Conservation (phyloP, 2,329 filamentous ascomycete genomes). For the Phoma herbarum region DNA sequence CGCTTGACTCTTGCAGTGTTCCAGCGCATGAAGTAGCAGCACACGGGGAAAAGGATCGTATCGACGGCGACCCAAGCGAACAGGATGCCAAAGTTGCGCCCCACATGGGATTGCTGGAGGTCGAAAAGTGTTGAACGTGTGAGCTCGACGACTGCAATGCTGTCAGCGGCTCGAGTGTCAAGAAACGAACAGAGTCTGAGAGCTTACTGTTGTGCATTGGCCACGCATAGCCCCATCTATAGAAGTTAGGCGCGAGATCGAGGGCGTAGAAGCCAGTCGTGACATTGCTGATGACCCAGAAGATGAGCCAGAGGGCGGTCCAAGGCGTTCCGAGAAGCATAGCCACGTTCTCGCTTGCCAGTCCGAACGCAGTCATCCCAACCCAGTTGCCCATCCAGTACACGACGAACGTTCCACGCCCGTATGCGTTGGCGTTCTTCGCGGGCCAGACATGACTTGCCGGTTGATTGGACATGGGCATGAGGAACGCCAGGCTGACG, state of each 20-base stretch:
- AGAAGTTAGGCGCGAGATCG: constrained; percentile 65
- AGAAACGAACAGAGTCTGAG: neutral
- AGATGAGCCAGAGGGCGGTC: constrained; percentile 70
- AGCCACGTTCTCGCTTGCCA: constrained; percentile 71
- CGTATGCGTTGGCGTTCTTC: constrained; percentile 63
- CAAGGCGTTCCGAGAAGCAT: constrained; percentile 70
- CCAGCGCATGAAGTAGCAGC: constrained; percentile 55
- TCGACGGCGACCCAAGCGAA: constrained; percentile 66
- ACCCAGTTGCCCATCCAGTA: constrained; percentile 71
- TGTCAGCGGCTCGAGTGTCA: neutral
- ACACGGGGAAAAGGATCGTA: constrained; percentile 61
- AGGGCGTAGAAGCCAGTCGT: constrained; percentile 67
- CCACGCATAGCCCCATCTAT: constrained; percentile 70
- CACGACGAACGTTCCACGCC: constrained; percentile 65
- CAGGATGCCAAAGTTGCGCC: constrained; percentile 67
- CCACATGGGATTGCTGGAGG: constrained; percentile 62
- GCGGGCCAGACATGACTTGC: constrained; percentile 56
- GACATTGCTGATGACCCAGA: constrained; percentile 73
- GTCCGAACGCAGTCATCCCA: constrained; percentile 69
- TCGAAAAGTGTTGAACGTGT: constrained; percentile 69
- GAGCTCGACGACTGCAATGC: constrained; percentile 62
- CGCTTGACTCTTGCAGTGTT: constrained; percentile 44
- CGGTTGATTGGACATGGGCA: constrained; percentile 63
- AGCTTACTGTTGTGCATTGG: constrained; percentile 66
- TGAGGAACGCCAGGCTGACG: constrained; percentile 68